Evolutionary conservation across 768 basidiomycete genomes (phyloP).

Genomic region (Suillus luteus): DNA sequence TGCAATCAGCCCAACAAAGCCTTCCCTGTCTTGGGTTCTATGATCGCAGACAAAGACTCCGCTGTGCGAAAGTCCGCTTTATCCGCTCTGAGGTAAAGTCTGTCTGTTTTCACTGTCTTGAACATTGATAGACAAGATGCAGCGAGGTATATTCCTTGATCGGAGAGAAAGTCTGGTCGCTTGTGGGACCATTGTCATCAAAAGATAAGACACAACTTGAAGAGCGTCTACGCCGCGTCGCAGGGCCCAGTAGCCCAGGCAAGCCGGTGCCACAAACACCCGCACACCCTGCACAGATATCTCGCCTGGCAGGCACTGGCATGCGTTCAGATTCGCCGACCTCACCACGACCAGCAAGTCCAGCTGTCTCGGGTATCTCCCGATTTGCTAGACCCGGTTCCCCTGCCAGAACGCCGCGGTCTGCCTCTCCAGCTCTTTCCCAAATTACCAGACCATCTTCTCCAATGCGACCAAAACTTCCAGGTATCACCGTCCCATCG

Average conservation of each 20-base stretch:
- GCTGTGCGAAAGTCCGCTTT: conserved; percentile 87
- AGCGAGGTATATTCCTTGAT: conserved; percentile 83
- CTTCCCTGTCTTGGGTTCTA: conserved; percentile 71
- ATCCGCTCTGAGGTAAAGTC: conserved; percentile 71
- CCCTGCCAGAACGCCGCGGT: conserved; percentile 35
- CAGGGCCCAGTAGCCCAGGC: conserved; percentile 56
- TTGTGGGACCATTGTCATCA: conserved; percentile 71
- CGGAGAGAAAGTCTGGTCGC: conserved; percentile 83
- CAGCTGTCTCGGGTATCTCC: conserved; percentile 41
- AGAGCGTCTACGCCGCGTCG: conserved; percentile 82
- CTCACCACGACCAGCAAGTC: conserved; percentile 51
- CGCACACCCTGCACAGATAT: conserved; percentile 48
- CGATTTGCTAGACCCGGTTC: conserved; percentile 47
- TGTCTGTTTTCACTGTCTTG: conserved; percentile 9
- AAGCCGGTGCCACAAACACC: conserved; percentile 43
- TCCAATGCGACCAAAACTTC: conserved; percentile 50
- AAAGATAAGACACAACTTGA: conserved; percentile 94
- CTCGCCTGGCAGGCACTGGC: conserved; percentile 49
- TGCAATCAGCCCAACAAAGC: conserved; percentile 79
- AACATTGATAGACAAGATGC: conserved; percentile 17
- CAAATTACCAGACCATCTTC: conserved; percentile 49
- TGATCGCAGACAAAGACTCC: conserved; percentile 89
- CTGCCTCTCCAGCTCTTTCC: conserved; percentile 41
- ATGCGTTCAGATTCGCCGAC: conserved; percentile 56
- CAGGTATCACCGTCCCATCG: conserved; percentile 27